phyloP scores from a whole-genome alignment of 176 grass and related monocot genomes.

The maize (Zea mays) region DNA sequence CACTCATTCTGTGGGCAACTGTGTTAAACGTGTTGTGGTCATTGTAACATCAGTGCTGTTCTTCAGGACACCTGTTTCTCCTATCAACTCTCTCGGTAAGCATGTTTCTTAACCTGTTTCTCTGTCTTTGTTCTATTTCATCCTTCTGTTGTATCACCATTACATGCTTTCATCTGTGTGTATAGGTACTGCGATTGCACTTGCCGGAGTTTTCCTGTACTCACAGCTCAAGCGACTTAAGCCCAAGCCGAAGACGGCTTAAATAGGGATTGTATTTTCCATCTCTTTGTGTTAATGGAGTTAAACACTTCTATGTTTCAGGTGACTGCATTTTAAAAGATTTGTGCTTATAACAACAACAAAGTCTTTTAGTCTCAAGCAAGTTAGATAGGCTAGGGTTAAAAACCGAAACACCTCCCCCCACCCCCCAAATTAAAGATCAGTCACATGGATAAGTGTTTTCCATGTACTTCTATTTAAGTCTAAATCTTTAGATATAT shows the following conservation, averaged over 20 bases:
- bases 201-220: constrained; percentile 85
- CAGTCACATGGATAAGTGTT: too few species aligned
- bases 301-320: neutral
- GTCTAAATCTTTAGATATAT: too few species aligned
- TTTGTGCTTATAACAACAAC: too few species aligned
- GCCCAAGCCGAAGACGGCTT: constrained; percentile 73
- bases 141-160: neutral
- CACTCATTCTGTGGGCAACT: constrained; percentile 90
- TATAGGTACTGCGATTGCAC: constrained; percentile 67
- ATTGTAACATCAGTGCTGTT: constrained; percentile 92
- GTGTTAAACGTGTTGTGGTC: constrained; percentile 88
- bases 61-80: constrained; percentile 91
- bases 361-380: too few species aligned
- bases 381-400: too few species aligned
- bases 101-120: neutral
- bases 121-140: neutral
- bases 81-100: constrained; percentile 79
- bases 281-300: neutral
- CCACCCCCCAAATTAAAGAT: too few species aligned
- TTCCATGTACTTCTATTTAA: too few species aligned
- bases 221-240: constrained; percentile 88
- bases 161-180: neutral
- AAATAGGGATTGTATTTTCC: neutral
- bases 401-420: too few species aligned
- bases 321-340: neutral